Base-by-base conservation (phyloP, 805 yeast genomes). In the Barnettozyma siamensis region DNA sequence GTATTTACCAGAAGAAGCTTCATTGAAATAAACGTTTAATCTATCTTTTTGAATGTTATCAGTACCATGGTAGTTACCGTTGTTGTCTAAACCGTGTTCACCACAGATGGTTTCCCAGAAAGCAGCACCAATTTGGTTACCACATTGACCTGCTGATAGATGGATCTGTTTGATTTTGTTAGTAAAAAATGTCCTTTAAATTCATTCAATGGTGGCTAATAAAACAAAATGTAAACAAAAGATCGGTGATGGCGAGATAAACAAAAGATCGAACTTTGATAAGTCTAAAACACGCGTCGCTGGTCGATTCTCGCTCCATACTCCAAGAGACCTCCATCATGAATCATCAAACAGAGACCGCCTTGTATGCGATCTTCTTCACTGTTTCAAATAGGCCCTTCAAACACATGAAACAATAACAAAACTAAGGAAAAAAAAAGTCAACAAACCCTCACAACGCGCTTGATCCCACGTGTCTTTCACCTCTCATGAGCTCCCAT, bases 121-220 rank as follows among this genome's bases (percentile, higher is more conserved):
- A 45, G 94, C 94, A 51, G 94, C 89, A 70, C 95, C 95, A 55
- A 89, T 88, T 72, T 89, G 98, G 78, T 89, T 89, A 80, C 97
- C 96, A 79, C 97, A 88, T 73, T 89, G 98, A 67, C 98, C 98
- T 44, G 96, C 83, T 45, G 97, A 89, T 66, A 89, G 77, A 69
- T 89, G 97, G 66, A 89, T 87, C 93, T 82, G 65, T 54, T 13
- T 15, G 8, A 17, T 16, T 1, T 9, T 7, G 57, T 53, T 52
- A 52, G 54, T n/a, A n/a, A n/a, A n/a, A n/a, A n/a, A n/a, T n/a
- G n/a, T n/a, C n/a, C n/a, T n/a, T n/a, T n/a, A n/a, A n/a, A n/a
- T n/a, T n/a, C n/a, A n/a, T n/a, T n/a, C n/a, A n/a, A n/a, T n/a
- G n/a, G n/a, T n/a, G n/a, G n/a, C n/a, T n/a, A n/a, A n/a, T n/a